Evolutionary conservation across 352 stramenopile genomes (phyloP), one percentile per base, ranked within the genome.

Genomic region (Globisporangium uncinulatum): DNA sequence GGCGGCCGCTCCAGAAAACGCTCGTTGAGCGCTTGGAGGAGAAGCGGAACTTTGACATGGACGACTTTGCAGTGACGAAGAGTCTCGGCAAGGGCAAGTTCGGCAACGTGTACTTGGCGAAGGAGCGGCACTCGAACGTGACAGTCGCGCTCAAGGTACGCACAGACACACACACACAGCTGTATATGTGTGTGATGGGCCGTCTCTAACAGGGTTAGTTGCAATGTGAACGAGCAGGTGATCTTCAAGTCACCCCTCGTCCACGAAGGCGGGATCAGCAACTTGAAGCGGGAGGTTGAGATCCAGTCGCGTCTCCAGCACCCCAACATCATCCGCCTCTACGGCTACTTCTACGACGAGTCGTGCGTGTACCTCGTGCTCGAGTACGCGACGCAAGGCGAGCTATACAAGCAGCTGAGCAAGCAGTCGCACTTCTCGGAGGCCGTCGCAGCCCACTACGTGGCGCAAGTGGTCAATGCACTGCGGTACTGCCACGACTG

Each of bases 281-380:
- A 90, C 53, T 53, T 96, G 32, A 83, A 92, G 51, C 83, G 86
- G 1, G 86, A 96, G 60, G 63, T 94, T 4, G 86, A 94, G 56
- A 89, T 96, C 62, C 86, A 96, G 67, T 74, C 72, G 20, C 79
- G 81, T 1, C 71, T 96, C 11, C 61, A 74, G 13, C 86, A 96
- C 47, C 74, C 74, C 0, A 92, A 94, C 53, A 69, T 96, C 46
- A 59, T 94, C 19, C 73, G 73, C 1, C 59, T 96, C 39, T 73
- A 84, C 37, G 86, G 86, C 32, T 94, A 94, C 70, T 96, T 96
- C 52, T 89, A 92, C 60, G 83, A 94, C 57, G 83, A 92, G 13
- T 73, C 77, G 1, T 88, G 78, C 46, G 68, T 92, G 13, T 94
- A 94, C 65, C 63, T 96, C 32, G 76, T 94, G 34, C 67, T 96